These are phyloP conservation scores for Hsuehochloa calcarea DNA, from an alignment of 176 grass and related monocot species.

Conservation along the genomic window DNA sequence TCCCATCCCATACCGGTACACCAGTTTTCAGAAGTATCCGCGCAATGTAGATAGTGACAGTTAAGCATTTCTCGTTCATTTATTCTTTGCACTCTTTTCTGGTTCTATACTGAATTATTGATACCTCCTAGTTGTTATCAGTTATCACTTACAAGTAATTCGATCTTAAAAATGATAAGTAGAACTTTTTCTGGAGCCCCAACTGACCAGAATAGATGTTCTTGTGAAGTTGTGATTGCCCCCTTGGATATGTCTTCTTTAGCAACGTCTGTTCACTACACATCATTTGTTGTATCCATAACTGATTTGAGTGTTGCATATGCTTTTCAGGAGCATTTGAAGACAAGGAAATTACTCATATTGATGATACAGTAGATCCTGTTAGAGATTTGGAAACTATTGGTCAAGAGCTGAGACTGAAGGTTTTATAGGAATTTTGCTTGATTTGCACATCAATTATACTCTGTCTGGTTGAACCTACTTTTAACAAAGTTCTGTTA, in stretches of 20 bases:
- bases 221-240: neutral
- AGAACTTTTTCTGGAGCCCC: neutral
- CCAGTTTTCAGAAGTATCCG: no score
- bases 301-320: neutral
- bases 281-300: slow-evolving; percentile 7
- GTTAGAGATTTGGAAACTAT: slow-evolving; percentile 98
- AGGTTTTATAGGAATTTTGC: slow-evolving; percentile 50
- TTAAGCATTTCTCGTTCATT: no score
- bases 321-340: slow-evolving; percentile 89
- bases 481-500: neutral
- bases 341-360: slow-evolving; percentile 86
- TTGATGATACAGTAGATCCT: slow-evolving; percentile 94
- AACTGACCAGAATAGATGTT: neutral
- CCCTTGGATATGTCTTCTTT: neutral
- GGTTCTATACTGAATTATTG: no score
- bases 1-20: no score
- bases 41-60: no score
- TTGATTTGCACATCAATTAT: slow-evolving; percentile 8
- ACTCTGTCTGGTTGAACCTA: neutral
- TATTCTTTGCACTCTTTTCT: no score
- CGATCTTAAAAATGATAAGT: neutral
- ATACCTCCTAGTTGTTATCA: no score
- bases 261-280: neutral
- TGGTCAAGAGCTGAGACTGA: slow-evolving; percentile 84
- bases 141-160: neutral